Percentiles rank a stretch among this genome's conserved stretches.
Evolutionary conservation across 805 yeast species (phyloP).

Genomic region (Grigorovia humatica): DNA sequence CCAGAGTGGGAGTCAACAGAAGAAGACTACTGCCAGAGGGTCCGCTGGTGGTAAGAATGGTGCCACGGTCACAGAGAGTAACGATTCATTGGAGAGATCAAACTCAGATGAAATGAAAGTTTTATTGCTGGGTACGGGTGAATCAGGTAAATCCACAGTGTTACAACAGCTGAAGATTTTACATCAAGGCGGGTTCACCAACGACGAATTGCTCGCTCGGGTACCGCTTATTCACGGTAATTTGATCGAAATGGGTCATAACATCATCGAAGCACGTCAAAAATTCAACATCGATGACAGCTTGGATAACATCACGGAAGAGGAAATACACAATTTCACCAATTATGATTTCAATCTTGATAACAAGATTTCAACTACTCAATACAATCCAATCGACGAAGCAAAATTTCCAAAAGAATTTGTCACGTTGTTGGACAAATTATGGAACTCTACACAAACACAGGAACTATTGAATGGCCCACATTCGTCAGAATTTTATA

Average conservation of each 20-base stretch:
- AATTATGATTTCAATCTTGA: slow-evolving; percentile 2
- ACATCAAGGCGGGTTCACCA: slow-evolving; percentile 28
- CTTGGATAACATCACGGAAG: slow-evolving; percentile 9
- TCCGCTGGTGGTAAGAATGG: background rate
- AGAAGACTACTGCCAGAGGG: background rate
- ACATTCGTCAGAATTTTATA: slow-evolving; percentile 62
- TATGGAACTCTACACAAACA: slow-evolving; percentile 54
- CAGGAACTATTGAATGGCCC: slow-evolving; percentile 39
- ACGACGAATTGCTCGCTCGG: slow-evolving; percentile 60
- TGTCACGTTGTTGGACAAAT: slow-evolving; percentile 37
- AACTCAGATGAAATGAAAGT: slow-evolving; percentile 38
- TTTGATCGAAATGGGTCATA: slow-evolving; percentile 64
- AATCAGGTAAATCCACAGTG: slow-evolving; percentile 29
- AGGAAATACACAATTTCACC: slow-evolving; percentile 10
- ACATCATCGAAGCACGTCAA: slow-evolving; percentile 54
- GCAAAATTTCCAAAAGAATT: slow-evolving; percentile 35
- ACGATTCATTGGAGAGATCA: background rate
- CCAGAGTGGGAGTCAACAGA: background rate
- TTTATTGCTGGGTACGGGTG: slow-evolving; percentile 74
- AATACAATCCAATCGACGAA: background rate
- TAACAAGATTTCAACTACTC: background rate
- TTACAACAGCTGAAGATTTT: slow-evolving; percentile 33
- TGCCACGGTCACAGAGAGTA: background rate
- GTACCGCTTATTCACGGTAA: slow-evolving; percentile 73
- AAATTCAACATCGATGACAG: slow-evolving; percentile 34